Evolutionary conservation across 768 basidiomycete species (phyloP), one percentile per base, ranked within the genome.

Genomic region (Rhizopogon roseolus): DNA sequence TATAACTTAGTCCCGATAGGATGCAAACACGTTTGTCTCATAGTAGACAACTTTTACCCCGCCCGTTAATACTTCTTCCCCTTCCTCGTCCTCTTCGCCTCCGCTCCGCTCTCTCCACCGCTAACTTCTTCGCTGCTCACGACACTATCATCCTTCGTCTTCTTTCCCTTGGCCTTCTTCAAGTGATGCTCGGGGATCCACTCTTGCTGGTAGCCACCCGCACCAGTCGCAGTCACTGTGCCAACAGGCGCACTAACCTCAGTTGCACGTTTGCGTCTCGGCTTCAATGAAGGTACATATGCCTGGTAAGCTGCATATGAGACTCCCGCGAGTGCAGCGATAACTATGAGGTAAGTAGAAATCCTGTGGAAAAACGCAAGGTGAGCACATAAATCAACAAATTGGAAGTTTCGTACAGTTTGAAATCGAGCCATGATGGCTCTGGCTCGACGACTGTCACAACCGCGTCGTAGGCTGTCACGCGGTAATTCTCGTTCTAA

Each of bases 171-270:
- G 32, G 71, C 54, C 68, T 88, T 88, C 74, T 81, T 87, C 56
- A 91, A 73, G 62, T 93, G 91, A 63, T 91, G 88, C 59, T 88
- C 87, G n/a, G 91, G 91, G 60, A 93, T 93, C 91, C 91, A 93
- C 63, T 93, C 91, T 64, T 93, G 88, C 62, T 89, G 82, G 60
- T 93, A 92, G 41, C 82, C 85, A 38, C 84, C 80, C 2, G 83
- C 77, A 36, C 84, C 81, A 22, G 82, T 82, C 32, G 85, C 84
- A 6, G 86, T 85, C 36, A 80, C 78, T 7, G 81, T 66, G 28
- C 78, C 78, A 37, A 79, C 77, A 8, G 86, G 81, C 4, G 81
- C 69, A 53, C 79, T 84, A 50, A 81, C 73, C 6, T 76, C 64
- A 7, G 71, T 55, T 19, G 77, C 60, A 1, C 72, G 64, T 25